Conservation (phyloP, 306 rosid species). For the Phaseolus lunatus region DNA sequence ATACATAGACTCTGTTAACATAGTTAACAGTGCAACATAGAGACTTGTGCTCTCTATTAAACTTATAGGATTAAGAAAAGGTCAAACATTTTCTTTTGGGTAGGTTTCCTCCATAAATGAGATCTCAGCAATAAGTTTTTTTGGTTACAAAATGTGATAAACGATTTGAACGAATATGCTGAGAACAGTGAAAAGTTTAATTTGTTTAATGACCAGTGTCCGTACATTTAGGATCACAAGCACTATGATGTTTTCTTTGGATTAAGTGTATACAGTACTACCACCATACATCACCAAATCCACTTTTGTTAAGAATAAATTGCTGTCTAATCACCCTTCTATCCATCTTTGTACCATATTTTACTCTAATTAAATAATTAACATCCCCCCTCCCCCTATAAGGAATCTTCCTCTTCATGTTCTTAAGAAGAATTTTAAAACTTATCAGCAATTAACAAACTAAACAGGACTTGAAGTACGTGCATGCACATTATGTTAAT, state of each 20-base stretch:
- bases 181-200: slow-evolving; percentile 35
- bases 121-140: neutral
- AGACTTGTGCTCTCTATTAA: too few relatives aligned
- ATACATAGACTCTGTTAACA: too few relatives aligned
- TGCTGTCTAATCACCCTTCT: slow-evolving; percentile 51
- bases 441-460: slow-evolving; percentile 28
- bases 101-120: slow-evolving; percentile 31
- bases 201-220: slow-evolving; percentile 40
- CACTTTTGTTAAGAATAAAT: slow-evolving; percentile 39
- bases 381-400: slow-evolving; percentile 17
- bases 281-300: slow-evolving; percentile 44
- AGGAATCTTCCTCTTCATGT: slow-evolving; percentile 34
- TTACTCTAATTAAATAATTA: slow-evolving; percentile 45
- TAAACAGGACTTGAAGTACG: neutral
- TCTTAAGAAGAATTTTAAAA: slow-evolving; percentile 10
- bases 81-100: slow-evolving; percentile 36
- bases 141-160: too few relatives aligned
- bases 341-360: slow-evolving; percentile 47
- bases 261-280: slow-evolving; percentile 33
- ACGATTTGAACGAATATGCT: slow-evolving; percentile 5
- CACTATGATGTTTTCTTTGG: slow-evolving; percentile 52
- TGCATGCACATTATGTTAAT: neutral
- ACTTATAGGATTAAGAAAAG: slow-evolving; percentile 31
- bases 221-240: slow-evolving; percentile 66
- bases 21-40: too few relatives aligned